Evolutionary conservation across 2,329 filamentous ascomycete genomes (phyloP), one percentile per base, ranked within the genome.

Genomic region (Colletotrichum destructivum): DNA sequence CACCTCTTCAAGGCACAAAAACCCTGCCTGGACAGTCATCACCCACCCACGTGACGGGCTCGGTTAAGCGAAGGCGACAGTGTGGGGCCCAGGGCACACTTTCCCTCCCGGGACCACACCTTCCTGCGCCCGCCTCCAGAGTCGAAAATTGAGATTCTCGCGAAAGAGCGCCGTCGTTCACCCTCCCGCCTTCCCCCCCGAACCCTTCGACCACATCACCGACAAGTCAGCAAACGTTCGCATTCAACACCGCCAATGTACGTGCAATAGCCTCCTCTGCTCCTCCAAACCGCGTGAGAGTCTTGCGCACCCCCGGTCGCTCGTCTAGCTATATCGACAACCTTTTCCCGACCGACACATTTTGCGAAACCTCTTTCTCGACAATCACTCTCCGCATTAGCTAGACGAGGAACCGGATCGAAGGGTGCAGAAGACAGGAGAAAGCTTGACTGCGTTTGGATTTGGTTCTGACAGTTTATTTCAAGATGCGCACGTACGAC

Each of bases 401-500:
- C 59, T 49, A 51, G 59, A 62, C 61, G 60, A 38, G 6, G 15
- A 13, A 40, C 31, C 21, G 47, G 47, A 44, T 42, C 15, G 47
- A 54, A n/a, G 57, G 57, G 46, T 38, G 35, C 8, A 38, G 21
- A n/a, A 9, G 18, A 26, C 12, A 52, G 8, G 23, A 15, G 23
- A 26, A 15, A 31, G 23, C 23, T 44, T 55, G 26, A 55, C 16
- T 2, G 40, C 26, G 15, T 18, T n/a, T 31, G 35, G 16, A 1
- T 44, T 40, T 18, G 40, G 44, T 51, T 54, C 68, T 71, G 51
- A 71, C 68, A 55, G 46, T 26, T 54, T 18, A 16, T 4, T 81
- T 78, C 82, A 90, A 84, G 82, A 91, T 91, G 89, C 88, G 89
- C 84, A 90, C 88, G 82, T 91, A 91, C 89, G 89, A 91, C 84